Evolutionary conservation across 106 monocot genomes (phyloP), one percentile per base, ranked within the genome.

Genomic region (Dendrobium officinale): DNA sequence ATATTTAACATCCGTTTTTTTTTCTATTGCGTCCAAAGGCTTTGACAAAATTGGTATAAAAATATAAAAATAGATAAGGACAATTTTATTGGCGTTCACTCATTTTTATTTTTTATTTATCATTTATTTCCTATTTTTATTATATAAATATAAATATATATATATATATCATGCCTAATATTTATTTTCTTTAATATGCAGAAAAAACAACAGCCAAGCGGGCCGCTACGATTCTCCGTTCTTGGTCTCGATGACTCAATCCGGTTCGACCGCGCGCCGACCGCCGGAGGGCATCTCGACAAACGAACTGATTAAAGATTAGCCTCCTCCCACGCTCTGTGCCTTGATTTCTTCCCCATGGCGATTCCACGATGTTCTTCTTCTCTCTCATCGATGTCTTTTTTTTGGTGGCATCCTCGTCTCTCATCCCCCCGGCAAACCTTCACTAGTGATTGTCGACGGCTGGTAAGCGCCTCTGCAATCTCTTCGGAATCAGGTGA

Each of bases 331-430:
- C 54, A 54, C 8, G 5, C 61, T 22, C 0, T 1, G 19, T 61
- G 61, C 61, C 61, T 0, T 4, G n/a, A 4, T 61, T 61, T 61
- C n/a, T 64, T 26, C 64, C 7, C n/a, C 49, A 77, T 82, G 77
- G 67, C 77, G 11, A 2, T 82, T 37, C 31, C 82, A 45, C 44
- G 88, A 67, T 85, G 79, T 58, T 61, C 83, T 73, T 72, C 67
- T 31, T 78, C 80, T 61, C 33, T 77, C 72, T 64, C 54, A 16
- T 49, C 75, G 27, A 54, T 59, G 55, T 29, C 9, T 19, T 42
- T 48, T 42, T 31, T 78, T 70, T 48, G 42, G 27, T 29, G 10
- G 15, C 22, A 18, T 24, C 59, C 61, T 66, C 29, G 64, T 55
- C 43, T 74, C n/a, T 24, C 80, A 42, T 17, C 27, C 0, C 20